phyloP scores from a whole-genome alignment of 208 protist genomes.

The Leptomonas pyrrhocoris region DNA sequence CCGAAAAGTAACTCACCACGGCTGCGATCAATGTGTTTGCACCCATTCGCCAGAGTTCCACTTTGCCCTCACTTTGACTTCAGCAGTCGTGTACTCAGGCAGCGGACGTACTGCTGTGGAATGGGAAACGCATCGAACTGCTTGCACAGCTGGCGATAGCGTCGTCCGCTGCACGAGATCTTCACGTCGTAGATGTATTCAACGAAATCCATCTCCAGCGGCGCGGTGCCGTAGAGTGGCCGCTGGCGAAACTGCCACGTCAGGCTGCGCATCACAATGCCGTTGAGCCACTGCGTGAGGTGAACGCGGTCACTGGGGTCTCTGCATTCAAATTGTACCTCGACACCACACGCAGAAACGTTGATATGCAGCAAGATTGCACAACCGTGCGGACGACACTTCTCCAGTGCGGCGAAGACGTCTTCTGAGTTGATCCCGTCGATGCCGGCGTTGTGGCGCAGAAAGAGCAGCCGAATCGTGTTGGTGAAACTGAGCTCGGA shows the following conservation, averaged over 20 bases:
- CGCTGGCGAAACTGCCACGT: constrained; percentile 69
- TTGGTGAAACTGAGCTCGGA: constrained; percentile 78
- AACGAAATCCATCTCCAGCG: constrained; percentile 75
- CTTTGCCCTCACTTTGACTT: constrained; percentile 10
- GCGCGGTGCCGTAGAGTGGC: constrained; percentile 47
- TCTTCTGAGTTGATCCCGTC: constrained; percentile 55
- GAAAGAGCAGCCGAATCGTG: constrained; percentile 72
- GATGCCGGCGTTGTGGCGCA: constrained; percentile 70
- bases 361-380: constrained; percentile 37
- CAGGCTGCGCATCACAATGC: constrained; percentile 73
- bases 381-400: constrained; percentile 66
- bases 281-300: constrained; percentile 78
- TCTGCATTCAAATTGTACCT: constrained; percentile 50
- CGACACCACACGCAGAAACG: constrained; percentile 46
- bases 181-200: constrained; percentile 85
- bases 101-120: constrained; percentile 66
- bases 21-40: too few relatives aligned
- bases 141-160: constrained; percentile 62
- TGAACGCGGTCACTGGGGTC: constrained; percentile 50
- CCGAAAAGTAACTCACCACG: too few relatives aligned
- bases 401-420: constrained; percentile 63
- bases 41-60: too few relatives aligned
- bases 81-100: constrained; percentile 50
- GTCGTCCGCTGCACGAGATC: constrained; percentile 52
- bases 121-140: constrained; percentile 60